Base-by-base conservation (phyloP, 306 rosid species). In the Medicago truncatula region DNA sequence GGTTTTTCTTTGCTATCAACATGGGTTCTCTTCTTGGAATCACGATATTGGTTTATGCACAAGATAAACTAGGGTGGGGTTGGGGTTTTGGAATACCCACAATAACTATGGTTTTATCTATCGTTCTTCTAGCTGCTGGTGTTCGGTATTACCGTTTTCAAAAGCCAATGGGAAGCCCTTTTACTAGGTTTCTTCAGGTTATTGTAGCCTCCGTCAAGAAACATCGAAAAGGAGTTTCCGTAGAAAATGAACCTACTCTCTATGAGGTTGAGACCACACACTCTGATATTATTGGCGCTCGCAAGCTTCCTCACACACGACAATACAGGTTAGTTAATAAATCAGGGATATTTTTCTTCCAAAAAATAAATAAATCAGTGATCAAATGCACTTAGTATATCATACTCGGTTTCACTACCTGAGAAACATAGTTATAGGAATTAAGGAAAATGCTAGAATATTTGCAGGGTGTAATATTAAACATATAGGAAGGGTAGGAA, bases 141-240 rank as follows among this genome's bases (percentile, higher is more conserved):
- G 3, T 81, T 41, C 80, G 39, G 0, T 78, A 9, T 21, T 87
- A 85, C 50, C 89, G 91, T 36, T 85, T 66, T 40, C 76, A 87
- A 49, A 86, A 61, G 71, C 91, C 93, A 4, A 87, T 79, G 81
- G 91, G 93, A 64, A 87, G 93, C 70, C 89, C 91, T 16, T 89
- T 87, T 31, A 87, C 88, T 2, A 57, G 91, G 70, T 89, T 87
- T 43, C 15, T 85, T 76, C 88, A 85, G 70, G 89, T 89, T 1
- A 40, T 75, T 5, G 83, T 89, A 28, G 83, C 81, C 2, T 82
- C 93, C 0, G 0, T 69, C 6, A 85, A 83, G 39, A 89, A 89
- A 76, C 84, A 85, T 81, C 74, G 17, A 3, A 59, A 50, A 75
- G 84, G 88, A 2, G 84, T 79, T 38, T 71, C 75, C 0, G n/a